phyloP scores from a whole-genome alignment of 805 yeast species.

The Metschnikowia shivogae region DNA sequence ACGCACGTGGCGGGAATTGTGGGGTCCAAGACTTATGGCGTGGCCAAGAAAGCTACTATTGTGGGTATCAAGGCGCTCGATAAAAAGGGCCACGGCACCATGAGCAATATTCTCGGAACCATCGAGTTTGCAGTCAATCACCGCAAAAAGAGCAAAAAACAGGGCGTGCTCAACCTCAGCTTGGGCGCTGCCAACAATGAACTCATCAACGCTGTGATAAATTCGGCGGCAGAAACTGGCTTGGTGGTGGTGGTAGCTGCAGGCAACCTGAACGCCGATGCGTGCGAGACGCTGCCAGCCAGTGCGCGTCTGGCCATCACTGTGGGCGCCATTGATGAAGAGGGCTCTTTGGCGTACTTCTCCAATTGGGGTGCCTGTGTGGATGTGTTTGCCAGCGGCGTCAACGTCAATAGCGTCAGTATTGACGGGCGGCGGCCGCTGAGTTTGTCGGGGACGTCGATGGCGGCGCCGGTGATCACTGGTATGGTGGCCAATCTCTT shows the following conservation, averaged over 20 bases:
- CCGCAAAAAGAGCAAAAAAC: conserved; percentile 26
- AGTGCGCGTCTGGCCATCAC: conserved; percentile 68
- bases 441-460: conserved; percentile 15
- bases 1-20: conserved; percentile 54
- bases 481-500: conserved; percentile 17
- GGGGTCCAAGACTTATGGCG: conserved; percentile 50
- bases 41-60: conserved; percentile 35
- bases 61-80: conserved; percentile 76
- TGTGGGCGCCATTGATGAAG: conserved; percentile 79
- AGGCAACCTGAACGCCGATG: conserved; percentile 75
- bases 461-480: conserved; percentile 17
- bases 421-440: conserved; percentile 20
- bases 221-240: conserved; percentile 71
- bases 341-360: conserved; percentile 68
- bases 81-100: conserved; percentile 62
- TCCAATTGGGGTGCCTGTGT: conserved; percentile 96
- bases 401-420: conserved; percentile 55
- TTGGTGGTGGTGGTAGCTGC: conserved; percentile 77
- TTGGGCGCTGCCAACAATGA: conserved; percentile 69
- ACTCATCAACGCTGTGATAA: conserved; percentile 69
- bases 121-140: conserved; percentile 67
- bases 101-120: conserved; percentile 62
- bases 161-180: conserved; percentile 73
- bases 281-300: conserved; percentile 85
- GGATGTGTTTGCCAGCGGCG: conserved; percentile 81